phyloP scores from a whole-genome alignment of 306 rosid species.

The Ormosia emarginata region DNA sequence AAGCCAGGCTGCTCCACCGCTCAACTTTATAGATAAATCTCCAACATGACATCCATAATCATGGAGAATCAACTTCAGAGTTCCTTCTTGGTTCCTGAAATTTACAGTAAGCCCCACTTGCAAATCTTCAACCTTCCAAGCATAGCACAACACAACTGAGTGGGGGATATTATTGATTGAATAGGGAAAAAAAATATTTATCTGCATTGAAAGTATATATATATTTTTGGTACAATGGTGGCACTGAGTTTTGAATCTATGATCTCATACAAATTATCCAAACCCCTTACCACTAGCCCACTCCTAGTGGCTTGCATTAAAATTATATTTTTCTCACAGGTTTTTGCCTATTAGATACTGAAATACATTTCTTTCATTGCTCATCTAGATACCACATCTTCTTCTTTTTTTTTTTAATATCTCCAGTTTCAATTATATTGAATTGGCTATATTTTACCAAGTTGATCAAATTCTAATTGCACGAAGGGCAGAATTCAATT shows the following conservation, averaged over 20 bases:
- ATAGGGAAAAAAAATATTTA: not conserved
- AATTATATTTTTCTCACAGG: not conserved
- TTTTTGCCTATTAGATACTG: not conserved
- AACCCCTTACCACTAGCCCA: not conserved
- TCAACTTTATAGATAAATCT: constrained; percentile 52
- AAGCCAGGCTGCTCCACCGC: constrained; percentile 95
- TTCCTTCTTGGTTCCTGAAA: constrained; percentile 64
- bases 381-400: not conserved
- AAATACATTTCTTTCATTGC: not conserved
- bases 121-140: constrained; percentile 70
- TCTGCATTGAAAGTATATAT: not conserved
- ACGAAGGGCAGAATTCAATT: not conserved
- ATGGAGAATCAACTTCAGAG: constrained; percentile 52
- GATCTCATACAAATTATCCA: not conserved
- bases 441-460: not conserved
- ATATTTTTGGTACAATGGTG: not conserved
- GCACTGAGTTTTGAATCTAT: not conserved
- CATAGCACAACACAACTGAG: constrained; percentile 24
- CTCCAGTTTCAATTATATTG: not conserved
- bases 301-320: not conserved
- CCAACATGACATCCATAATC: constrained; percentile 70
- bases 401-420: not conserved
- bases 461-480: constrained; percentile 1
- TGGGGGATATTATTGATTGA: constrained; percentile 8
- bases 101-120: constrained; percentile 58